A percentile compares a stretch with the other conserved stretches of the same genome.
phyloP scores from a whole-genome alignment of 371 early-diverging fungal genomes.

The Phascolomyces articulosus region DNA sequence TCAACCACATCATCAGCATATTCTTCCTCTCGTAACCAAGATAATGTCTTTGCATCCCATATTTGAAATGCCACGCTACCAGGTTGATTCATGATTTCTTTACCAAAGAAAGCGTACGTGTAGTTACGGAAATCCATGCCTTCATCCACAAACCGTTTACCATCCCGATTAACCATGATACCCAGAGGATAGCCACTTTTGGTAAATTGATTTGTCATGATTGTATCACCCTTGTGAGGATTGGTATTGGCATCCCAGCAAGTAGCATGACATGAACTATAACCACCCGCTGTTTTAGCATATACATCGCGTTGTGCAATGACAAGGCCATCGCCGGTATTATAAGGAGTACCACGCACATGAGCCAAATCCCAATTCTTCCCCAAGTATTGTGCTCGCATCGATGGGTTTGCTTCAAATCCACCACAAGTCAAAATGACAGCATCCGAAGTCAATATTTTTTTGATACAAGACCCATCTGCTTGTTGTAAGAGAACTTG shows the following conservation, averaged over 20 bases:
- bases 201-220: constrained; percentile 23
- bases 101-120: constrained; percentile 26
- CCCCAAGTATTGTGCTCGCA: constrained; percentile 28
- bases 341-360: constrained; percentile 27
- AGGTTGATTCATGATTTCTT: constrained; percentile 22
- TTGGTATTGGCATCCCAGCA: constrained; percentile 27
- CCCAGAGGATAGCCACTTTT: constrained; percentile 25
- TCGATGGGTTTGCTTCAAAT: constrained; percentile 17
- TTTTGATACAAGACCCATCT: neutral
- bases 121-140: constrained; percentile 26
- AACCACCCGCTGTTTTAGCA: constrained; percentile 17
- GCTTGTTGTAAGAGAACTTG: neutral
- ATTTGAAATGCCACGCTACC: constrained; percentile 17
- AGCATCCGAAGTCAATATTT: constrained; percentile 1
- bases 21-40: constrained; percentile 19
- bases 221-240: constrained; percentile 14
- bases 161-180: constrained; percentile 21
- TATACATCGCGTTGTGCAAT: constrained; percentile 20
- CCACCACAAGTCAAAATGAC: constrained; percentile 23
- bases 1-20: constrained; percentile 22
- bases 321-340: constrained; percentile 21
- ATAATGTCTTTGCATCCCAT: constrained; percentile 13
- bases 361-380: constrained; percentile 22
- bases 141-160: constrained; percentile 24
- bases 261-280: constrained; percentile 20